A percentile compares a stretch with the other conserved stretches of the same genome.
phyloP scores from a whole-genome alignment of 768 basidiomycete genomes.

The Daedaleopsis sinensis region DNA sequence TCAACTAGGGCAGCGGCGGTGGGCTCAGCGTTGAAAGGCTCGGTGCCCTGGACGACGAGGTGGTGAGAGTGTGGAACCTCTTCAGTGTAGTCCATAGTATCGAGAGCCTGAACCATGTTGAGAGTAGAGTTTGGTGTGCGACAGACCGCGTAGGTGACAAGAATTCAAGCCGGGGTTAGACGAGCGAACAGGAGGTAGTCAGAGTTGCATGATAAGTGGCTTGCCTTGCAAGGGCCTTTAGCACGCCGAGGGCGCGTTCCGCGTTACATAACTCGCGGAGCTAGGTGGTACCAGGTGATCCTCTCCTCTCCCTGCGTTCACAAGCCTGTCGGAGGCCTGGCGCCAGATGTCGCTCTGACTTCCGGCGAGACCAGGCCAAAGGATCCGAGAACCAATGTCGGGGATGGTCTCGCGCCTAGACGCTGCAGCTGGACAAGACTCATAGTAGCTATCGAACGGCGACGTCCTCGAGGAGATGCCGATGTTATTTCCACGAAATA shows the following conservation, averaged over 20 bases:
- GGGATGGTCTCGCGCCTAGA: neutral
- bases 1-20: constrained; percentile 55
- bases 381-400: neutral
- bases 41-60: constrained; percentile 45
- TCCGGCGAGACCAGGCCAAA: constrained; percentile 9
- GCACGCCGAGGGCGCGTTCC: constrained; percentile 1
- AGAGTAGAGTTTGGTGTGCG: neutral
- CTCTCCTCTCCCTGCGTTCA: neutral
- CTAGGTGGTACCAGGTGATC: constrained; percentile 17
- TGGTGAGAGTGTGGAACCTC: constrained; percentile 55
- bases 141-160: neutral
- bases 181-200: neutral
- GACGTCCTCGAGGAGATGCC: no score
- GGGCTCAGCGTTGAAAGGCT: constrained; percentile 77
- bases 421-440: no score
- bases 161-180: neutral
- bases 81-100: constrained; percentile 18
- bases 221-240: neutral
- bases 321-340: neutral
- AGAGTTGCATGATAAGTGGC: neutral
- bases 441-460: no score
- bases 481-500: no score
- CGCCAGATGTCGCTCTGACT: neutral
- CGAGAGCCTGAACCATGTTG: neutral
- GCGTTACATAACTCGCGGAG: constrained; percentile 18